These are phyloP conservation scores for Usnea hakonensis DNA, from an alignment of 495 filamentous ascomycete species.

Conservation along the genomic window DNA sequence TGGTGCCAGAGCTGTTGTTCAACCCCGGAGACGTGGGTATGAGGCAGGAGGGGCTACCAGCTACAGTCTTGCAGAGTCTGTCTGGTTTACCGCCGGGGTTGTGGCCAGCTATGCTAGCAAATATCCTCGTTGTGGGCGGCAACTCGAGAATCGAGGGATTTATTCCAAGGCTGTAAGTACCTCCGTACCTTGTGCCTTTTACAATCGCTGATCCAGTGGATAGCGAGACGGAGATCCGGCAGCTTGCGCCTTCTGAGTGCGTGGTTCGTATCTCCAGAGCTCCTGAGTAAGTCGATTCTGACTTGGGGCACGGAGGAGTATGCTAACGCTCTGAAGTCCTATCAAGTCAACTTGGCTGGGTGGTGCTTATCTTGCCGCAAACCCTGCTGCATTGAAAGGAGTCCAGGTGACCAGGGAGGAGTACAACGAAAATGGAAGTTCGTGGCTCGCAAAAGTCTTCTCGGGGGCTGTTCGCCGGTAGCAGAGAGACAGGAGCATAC, in stretches of 20 bases:
- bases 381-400: slow-evolving; percentile 51
- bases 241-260: slow-evolving; percentile 69
- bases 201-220: background rate
- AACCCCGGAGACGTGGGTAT: slow-evolving; percentile 79
- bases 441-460: slow-evolving; percentile 72
- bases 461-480: slow-evolving; percentile 30
- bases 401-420: slow-evolving; percentile 75
- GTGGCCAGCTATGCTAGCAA: slow-evolving; percentile 72
- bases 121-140: slow-evolving; percentile 83
- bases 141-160: slow-evolving; percentile 76
- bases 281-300: slow-evolving; percentile 44
- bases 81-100: slow-evolving; percentile 66
- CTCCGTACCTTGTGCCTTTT: background rate
- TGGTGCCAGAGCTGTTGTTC: slow-evolving; percentile 85
- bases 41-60: slow-evolving; percentile 73
- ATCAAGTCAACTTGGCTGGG: slow-evolving; percentile 79
- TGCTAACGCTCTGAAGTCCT: slow-evolving; percentile 40
- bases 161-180: slow-evolving; percentile 59
- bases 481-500: background rate
- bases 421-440: slow-evolving; percentile 78
- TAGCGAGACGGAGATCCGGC: slow-evolving; percentile 62
- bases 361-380: slow-evolving; percentile 63
- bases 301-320: background rate
- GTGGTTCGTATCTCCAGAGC: slow-evolving; percentile 64
- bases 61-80: slow-evolving; percentile 73